These are phyloP conservation scores for Leucaena leucocephala DNA, from an alignment of 306 rosid genomes.

Conservation along the genomic window DNA sequence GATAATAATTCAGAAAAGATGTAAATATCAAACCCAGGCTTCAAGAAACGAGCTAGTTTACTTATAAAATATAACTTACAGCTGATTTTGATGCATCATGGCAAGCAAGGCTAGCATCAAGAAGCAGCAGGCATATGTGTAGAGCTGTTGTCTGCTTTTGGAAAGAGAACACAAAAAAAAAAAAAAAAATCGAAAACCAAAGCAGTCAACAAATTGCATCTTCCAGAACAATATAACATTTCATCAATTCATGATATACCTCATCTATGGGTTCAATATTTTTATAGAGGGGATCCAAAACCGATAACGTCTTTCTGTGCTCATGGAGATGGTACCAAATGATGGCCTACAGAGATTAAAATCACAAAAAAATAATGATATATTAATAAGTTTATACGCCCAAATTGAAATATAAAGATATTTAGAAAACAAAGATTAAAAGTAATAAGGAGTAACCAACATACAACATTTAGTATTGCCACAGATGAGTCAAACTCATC, in stretches of 20 bases:
- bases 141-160: slow-evolving; percentile 84
- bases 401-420: slow-evolving; percentile 1
- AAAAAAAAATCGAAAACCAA: neutral
- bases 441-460: slow-evolving; percentile 33
- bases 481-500: slow-evolving; percentile 81
- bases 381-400: slow-evolving; percentile 4
- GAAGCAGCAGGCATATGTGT: slow-evolving; percentile 82
- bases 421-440: slow-evolving; percentile 13
- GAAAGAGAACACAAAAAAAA: slow-evolving; percentile 24
- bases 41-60: slow-evolving; percentile 30
- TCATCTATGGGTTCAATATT: slow-evolving; percentile 89
- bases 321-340: slow-evolving; percentile 96
- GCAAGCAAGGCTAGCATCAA: slow-evolving; percentile 93
- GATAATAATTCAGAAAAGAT: neutral
- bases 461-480: slow-evolving; percentile 61
- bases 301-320: slow-evolving; percentile 71
- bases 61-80: slow-evolving; percentile 64
- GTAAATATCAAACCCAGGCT: neutral
- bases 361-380: slow-evolving; percentile 15
- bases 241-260: slow-evolving; percentile 53
- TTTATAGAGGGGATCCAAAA: slow-evolving; percentile 88
- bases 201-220: slow-evolving; percentile 37
- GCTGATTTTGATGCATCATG: slow-evolving; percentile 90
- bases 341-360: slow-evolving; percentile 61
- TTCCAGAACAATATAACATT: slow-evolving; percentile 23